Conservation (phyloP, 768 basidiomycete species). For the Nevesoporus exiguus region DNA sequence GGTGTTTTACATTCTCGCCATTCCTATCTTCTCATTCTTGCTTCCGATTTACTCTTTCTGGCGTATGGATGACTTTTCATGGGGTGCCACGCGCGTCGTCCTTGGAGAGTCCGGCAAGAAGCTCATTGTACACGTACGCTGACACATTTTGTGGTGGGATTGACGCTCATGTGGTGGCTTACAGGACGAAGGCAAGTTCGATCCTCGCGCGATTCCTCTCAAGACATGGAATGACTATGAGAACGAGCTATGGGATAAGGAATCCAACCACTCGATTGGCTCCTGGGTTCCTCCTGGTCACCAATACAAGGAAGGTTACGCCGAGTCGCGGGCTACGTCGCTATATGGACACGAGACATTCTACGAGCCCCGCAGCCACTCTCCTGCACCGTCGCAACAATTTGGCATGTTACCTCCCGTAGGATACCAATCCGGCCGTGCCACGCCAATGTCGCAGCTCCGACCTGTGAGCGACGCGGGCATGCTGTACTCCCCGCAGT, state of each 20-base stretch:
- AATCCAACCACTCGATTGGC: constrained; percentile 92
- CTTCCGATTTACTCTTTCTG: constrained; percentile 95
- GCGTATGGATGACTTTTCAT: constrained; percentile 97
- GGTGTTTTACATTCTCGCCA: constrained; percentile 92
- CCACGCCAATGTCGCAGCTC: constrained; percentile 57
- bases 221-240: constrained; percentile 98
- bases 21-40: constrained; percentile 91
- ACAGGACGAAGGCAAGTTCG: constrained; percentile 97
- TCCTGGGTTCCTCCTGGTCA: constrained; percentile 85
- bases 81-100: constrained; percentile 91
- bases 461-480: constrained; percentile 32
- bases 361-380: constrained; percentile 73
- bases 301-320: constrained; percentile 67
- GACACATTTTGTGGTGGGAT: not conserved
- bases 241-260: constrained; percentile 97
- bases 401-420: constrained; percentile 53
- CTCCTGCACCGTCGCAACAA: constrained; percentile 69
- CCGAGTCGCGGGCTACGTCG: constrained; percentile 75
- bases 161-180: constrained; percentile 6
- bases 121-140: constrained; percentile 84
- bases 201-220: constrained; percentile 87
- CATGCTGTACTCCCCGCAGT: constrained; percentile 57
- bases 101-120: constrained; percentile 95
- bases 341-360: constrained; percentile 85
- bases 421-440: constrained; percentile 75